Percentiles rank a stretch among this genome's conserved stretches.
Conservation (phyloP, 1,284 basidiomycete species). For the Fomitopsis pinicola region DNA sequence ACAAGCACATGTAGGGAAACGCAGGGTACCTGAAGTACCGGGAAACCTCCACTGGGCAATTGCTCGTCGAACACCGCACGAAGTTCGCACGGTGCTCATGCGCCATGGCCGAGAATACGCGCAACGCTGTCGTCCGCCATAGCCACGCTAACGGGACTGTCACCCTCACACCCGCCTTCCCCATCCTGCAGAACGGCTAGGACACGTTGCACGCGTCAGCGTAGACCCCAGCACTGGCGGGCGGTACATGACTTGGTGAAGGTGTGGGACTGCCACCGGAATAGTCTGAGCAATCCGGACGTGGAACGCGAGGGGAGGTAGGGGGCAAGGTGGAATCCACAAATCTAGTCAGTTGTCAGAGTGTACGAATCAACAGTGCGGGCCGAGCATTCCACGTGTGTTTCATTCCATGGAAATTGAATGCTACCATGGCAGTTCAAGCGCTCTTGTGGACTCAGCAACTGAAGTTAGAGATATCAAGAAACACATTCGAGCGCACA, state of each 20-base stretch:
- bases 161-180: constrained; percentile 89
- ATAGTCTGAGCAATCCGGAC: constrained; percentile 67
- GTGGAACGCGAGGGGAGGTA: constrained; percentile 69
- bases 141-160: too few species aligned
- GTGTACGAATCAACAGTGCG: too few species aligned
- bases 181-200: constrained; percentile 86
- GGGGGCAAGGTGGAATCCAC: constrained; percentile 55
- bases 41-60: constrained; percentile 90
- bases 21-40: constrained; percentile 94
- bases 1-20: constrained; percentile 55
- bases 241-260: constrained; percentile 86
- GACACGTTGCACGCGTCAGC: constrained; percentile 79
- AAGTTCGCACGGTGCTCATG: constrained; percentile 83
- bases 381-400: too few species aligned
- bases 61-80: constrained; percentile 88
- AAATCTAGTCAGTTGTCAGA: too few species aligned
- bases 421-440: too few species aligned
- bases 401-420: too few species aligned
- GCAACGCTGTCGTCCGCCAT: constrained; percentile 90
- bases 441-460: too few species aligned
- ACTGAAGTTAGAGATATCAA: too few species aligned
- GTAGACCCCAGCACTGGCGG: constrained; percentile 87
- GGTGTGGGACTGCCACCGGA: constrained; percentile 95
- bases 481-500: too few species aligned
- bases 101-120: constrained; percentile 88